These are phyloP conservation scores for Komagataella kurtzmanii DNA, from an alignment of 805 yeast species.

Conservation along the genomic window DNA sequence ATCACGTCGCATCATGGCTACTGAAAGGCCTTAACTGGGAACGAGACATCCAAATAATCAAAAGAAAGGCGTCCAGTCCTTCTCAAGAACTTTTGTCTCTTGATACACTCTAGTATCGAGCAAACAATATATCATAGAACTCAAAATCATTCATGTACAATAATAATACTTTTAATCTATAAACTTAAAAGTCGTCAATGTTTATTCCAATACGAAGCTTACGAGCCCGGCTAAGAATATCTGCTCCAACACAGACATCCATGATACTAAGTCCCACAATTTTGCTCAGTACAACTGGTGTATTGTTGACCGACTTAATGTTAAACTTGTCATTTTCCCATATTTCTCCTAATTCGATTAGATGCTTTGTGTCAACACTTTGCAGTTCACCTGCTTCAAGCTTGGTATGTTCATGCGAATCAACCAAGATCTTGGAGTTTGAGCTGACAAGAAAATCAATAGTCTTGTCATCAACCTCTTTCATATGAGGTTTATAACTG, in stretches of 20 bases:
- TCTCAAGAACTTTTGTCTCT: not conserved
- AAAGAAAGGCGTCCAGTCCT: not conserved
- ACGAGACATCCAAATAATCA: not conserved
- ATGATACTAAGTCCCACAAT: constrained; percentile 52
- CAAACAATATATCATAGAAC: not conserved
- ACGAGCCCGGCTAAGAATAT: constrained; percentile 19
- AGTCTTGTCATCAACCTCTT: constrained; percentile 36
- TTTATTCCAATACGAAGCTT: constrained; percentile 15
- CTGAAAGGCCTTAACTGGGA: constrained; percentile 22
- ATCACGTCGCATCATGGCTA: constrained; percentile 21
- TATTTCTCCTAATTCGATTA: constrained; percentile 34
- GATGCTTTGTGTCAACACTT: constrained; percentile 20
- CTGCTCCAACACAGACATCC: constrained; percentile 43
- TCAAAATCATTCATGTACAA: not conserved
- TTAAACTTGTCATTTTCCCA: constrained; percentile 5
- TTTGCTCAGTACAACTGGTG: constrained; percentile 25
- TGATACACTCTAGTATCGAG: not conserved
- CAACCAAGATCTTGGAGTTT: constrained; percentile 37
- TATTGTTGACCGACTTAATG: constrained; percentile 1
- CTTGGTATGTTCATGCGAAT: constrained; percentile 40
- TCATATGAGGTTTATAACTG: constrained; percentile 55
- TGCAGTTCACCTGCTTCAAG: constrained; percentile 55
- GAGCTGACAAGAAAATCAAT: constrained; percentile 19
- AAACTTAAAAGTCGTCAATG: constrained; percentile 15
- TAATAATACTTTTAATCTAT: not conserved